Base-by-base conservation (phyloP, 179 eudicot genomes). In the Gypsophila paniculata region DNA sequence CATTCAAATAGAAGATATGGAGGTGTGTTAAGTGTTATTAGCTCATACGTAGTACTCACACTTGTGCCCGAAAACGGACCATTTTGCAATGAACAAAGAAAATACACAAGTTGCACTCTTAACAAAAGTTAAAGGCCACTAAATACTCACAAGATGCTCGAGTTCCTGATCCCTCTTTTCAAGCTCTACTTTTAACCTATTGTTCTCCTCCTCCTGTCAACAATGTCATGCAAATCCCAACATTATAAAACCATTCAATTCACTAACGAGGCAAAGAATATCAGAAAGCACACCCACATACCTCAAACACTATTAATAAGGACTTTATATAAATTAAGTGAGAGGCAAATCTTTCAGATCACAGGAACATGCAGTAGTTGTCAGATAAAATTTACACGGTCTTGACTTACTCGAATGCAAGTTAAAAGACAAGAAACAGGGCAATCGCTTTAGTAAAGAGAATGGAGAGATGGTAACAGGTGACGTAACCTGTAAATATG, bases 191-290 rank as follows among this genome's bases (percentile, higher is more conserved):
- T 85, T 91, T 81, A 91, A 81, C 46, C 88, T 83, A 72, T 71
- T 79, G 73, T 86, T 91, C 87, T 91, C 98, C 81, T 93, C 93
- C 48, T 75, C 89, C 98, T 91, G 85, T 29, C n/a, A 86, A 76
- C 17, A 61, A 52, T 58, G 32, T 55, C 64, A 52, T 25, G 60
- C 73, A 21, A 54, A 69, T 72, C 18, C 32, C 76, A 72, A 69
- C 21, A 39, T 62, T 48, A 53, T 58, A 17, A 55, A 61, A 13
- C 25, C 69, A 42, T 21, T 34, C 6, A n/a, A 46, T 8, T 25
- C 57, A 34, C 32, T 21, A 21, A 63, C 67, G 42, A 52, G 23
- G 44, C 39, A 52, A 44, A 34, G 18, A 46, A 42, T 19, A 61
- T 25, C 12, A 69, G 21, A 53, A 53, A 58, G 8, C 13, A 38